phyloP scores from a whole-genome alignment of 768 basidiomycete species.

The Boletus tomentosulus region DNA sequence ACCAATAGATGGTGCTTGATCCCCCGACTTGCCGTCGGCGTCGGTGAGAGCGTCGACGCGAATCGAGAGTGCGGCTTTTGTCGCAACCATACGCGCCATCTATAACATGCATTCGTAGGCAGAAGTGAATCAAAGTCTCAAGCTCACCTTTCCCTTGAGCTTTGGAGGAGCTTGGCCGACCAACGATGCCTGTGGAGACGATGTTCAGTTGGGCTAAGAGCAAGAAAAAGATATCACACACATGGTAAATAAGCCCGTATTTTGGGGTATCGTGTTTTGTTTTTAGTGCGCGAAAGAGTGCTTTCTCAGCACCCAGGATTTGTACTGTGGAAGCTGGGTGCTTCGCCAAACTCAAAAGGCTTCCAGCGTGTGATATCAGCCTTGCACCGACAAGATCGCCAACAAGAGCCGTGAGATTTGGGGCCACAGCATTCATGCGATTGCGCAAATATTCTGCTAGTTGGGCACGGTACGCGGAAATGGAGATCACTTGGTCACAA shows the following conservation, averaged over 20 bases:
- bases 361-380: slow-evolving; percentile 71
- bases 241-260: slow-evolving; percentile 99
- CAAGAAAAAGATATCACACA: slow-evolving; percentile 33
- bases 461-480: slow-evolving; percentile 90
- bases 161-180: slow-evolving; percentile 97
- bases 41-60: slow-evolving; percentile 97
- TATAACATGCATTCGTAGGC: slow-evolving; percentile 24
- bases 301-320: slow-evolving; percentile 75
- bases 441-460: slow-evolving; percentile 95
- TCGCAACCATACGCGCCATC: slow-evolving; percentile 99
- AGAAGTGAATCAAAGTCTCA: background rate
- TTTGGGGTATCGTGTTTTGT: slow-evolving; percentile 96
- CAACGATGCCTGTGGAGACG: slow-evolving; percentile 67
- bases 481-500: slow-evolving; percentile 97
- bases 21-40: slow-evolving; percentile 83
- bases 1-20: slow-evolving; percentile 80
- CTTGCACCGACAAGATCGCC: slow-evolving; percentile 76
- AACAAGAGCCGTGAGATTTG: slow-evolving; percentile 86
- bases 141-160: slow-evolving; percentile 87
- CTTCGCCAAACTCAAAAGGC: slow-evolving; percentile 65
- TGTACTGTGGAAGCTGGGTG: slow-evolving; percentile 78
- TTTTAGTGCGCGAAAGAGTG: slow-evolving; percentile 71
- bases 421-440: slow-evolving; percentile 97
- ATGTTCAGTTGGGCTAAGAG: slow-evolving; percentile 1
- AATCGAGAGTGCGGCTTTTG: slow-evolving; percentile 94